phyloP scores from a whole-genome alignment of 106 monocot species.

The Alisma plantagoaquatica region DNA sequence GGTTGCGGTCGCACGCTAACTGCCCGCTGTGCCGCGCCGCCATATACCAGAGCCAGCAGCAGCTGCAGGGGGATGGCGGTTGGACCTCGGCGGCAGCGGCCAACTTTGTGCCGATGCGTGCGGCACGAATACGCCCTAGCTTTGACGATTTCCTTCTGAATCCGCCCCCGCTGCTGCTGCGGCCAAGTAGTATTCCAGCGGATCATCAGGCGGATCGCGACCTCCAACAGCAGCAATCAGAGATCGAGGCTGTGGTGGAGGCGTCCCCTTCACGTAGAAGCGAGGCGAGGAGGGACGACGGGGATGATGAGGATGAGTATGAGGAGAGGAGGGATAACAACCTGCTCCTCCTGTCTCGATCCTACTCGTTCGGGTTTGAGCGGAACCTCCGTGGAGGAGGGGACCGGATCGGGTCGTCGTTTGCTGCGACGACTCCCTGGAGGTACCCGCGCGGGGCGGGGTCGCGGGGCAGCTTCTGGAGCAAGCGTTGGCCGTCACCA shows the following conservation, averaged over 20 bases:
- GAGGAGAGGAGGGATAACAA: neutral
- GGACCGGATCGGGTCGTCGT: slow-evolving; percentile 27
- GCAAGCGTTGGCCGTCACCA: slow-evolving; percentile 86
- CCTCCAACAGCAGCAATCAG: neutral
- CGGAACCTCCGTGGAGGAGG: slow-evolving; percentile 28
- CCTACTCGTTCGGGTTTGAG: slow-evolving; percentile 97
- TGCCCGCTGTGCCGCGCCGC: slow-evolving; percentile 89
- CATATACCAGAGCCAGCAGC: slow-evolving; percentile 28
- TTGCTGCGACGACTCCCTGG: slow-evolving; percentile 63
- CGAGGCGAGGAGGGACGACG: no score
- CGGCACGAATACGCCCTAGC: slow-evolving; percentile 58
- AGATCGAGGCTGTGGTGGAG: slow-evolving; percentile 9
- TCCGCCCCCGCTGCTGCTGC: slow-evolving; percentile 17
- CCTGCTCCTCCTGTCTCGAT: slow-evolving; percentile 55
- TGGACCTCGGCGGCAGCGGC: slow-evolving; percentile 20
- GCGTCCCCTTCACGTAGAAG: no score
- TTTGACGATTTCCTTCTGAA: slow-evolving; percentile 41
- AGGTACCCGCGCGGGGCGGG: slow-evolving; percentile 51
- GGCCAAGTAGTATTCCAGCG: no score
- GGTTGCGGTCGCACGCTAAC: slow-evolving; percentile 83
- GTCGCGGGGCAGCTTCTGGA: slow-evolving; percentile 59
- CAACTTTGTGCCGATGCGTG: slow-evolving; percentile 56
- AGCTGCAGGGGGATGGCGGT: no score
- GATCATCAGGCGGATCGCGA: slow-evolving; percentile 1
- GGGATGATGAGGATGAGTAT: neutral